These are phyloP conservation scores for Penicillium sp. DNA, from an alignment of 2,329 filamentous ascomycete species.

Conservation along the genomic window DNA sequence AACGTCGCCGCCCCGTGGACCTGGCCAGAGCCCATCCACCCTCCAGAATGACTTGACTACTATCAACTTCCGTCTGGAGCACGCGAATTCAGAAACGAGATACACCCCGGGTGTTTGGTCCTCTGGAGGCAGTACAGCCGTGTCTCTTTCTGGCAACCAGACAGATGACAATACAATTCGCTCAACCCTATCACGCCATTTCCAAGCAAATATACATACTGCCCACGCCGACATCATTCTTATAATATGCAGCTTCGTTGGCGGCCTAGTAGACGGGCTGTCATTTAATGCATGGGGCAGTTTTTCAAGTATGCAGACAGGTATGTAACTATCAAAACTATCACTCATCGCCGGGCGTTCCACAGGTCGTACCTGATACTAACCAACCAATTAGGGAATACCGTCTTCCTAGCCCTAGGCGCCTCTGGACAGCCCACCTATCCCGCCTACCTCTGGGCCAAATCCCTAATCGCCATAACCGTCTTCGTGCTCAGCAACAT, in stretches of 20 bases:
- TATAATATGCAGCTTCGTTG: constrained; percentile 38
- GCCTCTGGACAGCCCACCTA: constrained; percentile 40
- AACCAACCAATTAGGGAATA: constrained; percentile 35
- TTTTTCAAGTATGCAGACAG: constrained; percentile 45
- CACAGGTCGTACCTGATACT: no score
- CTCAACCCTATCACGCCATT: constrained; percentile 22
- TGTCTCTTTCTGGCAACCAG: constrained; percentile 22
- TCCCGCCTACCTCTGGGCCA: constrained; percentile 42
- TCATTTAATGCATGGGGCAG: constrained; percentile 44
- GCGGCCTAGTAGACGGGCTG: constrained; percentile 40
- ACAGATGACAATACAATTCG: constrained; percentile 12
- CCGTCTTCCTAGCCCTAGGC: constrained; percentile 44
- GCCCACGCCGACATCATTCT: constrained; percentile 29
- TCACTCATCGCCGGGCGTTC: no score
- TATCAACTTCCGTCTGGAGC: neutral
- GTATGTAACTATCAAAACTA: constrained; percentile 22
- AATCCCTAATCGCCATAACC: constrained; percentile 41
- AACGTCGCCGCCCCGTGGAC: neutral
- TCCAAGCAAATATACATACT: constrained; percentile 23
- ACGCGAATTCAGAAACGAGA: constrained; percentile 12
- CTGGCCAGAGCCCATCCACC: neutral
- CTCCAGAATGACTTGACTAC: neutral
- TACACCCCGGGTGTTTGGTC: constrained; percentile 23
- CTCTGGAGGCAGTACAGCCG: constrained; percentile 23
- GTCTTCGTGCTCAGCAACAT: constrained; percentile 40